A percentile compares a stretch with the other conserved stretches of the same genome.
phyloP scores from a whole-genome alignment of 2,329 filamentous ascomycete species.

The Sporothrix protearum region DNA sequence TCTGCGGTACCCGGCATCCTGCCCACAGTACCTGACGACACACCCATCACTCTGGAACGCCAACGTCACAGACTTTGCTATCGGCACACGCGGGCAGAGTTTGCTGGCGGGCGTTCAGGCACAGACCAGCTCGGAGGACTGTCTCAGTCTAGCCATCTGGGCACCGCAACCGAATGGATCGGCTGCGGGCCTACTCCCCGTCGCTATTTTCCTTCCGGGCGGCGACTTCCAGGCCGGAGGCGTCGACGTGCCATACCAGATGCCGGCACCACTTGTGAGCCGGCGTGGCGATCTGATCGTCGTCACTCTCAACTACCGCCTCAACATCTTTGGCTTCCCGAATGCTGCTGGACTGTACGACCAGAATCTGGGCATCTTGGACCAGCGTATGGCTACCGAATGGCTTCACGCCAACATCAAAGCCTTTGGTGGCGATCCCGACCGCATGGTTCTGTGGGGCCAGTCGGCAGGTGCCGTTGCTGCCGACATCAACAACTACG shows the following conservation, averaged over 20 bases:
- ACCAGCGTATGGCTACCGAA: slow-evolving; percentile 49
- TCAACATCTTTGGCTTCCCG: slow-evolving; percentile 38
- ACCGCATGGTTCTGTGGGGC: slow-evolving; percentile 45
- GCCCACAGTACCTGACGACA: slow-evolving; percentile 30
- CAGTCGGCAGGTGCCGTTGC: slow-evolving; percentile 45
- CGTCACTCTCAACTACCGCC: slow-evolving; percentile 39
- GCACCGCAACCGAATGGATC: background rate
- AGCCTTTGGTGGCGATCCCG: slow-evolving; percentile 46
- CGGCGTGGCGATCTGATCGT: slow-evolving; percentile 19
- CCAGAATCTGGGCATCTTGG: slow-evolving; percentile 47
- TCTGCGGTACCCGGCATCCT: slow-evolving; percentile 29
- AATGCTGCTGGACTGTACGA: slow-evolving; percentile 21
- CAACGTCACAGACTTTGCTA: slow-evolving; percentile 34
- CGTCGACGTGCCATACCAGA: slow-evolving; percentile 25
- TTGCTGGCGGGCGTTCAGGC: background rate
- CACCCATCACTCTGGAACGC: slow-evolving; percentile 33
- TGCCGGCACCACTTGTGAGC: slow-evolving; percentile 26
- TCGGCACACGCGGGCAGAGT: slow-evolving; percentile 35
- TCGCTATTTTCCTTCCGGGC: background rate
- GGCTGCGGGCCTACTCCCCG: background rate
- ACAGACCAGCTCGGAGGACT: background rate
- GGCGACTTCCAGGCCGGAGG: background rate
- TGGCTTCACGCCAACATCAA: slow-evolving; percentile 49
- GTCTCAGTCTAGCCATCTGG: background rate
- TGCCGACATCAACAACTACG: slow-evolving; percentile 43